Conservation (phyloP, 768 basidiomycete species). For the Glaciozyma martinii region DNA sequence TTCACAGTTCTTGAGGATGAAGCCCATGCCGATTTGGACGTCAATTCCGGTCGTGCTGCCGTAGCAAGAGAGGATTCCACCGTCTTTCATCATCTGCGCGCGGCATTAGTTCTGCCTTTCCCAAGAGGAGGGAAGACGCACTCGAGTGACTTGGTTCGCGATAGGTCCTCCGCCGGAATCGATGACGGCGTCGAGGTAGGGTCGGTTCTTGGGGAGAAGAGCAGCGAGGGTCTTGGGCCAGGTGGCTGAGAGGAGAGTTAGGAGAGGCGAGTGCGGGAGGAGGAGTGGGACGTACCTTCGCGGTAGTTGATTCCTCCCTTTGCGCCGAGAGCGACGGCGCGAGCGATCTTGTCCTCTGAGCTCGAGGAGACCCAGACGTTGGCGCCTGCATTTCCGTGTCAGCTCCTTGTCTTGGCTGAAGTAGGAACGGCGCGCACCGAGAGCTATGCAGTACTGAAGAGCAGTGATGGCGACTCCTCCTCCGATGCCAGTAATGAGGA, state of each 20-base stretch:
- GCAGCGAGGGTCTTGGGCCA: constrained; percentile 45
- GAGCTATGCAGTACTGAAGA: constrained; percentile 64
- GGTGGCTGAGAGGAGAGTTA: neutral
- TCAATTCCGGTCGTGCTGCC: constrained; percentile 47
- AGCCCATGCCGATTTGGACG: constrained; percentile 62
- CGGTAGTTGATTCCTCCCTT: constrained; percentile 69
- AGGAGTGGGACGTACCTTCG: constrained; percentile 44
- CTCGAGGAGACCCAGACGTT: constrained; percentile 68
- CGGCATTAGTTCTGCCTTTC: too few species aligned
- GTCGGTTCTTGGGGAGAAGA: constrained; percentile 41
- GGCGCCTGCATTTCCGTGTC: constrained; percentile 35
- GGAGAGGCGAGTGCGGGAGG: neutral
- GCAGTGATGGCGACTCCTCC: constrained; percentile 74
- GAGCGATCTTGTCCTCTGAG: constrained; percentile 57
- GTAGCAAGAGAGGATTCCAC: constrained; percentile 31
- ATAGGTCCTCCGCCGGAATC: constrained; percentile 65
- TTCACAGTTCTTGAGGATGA: constrained; percentile 64
- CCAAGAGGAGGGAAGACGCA: constrained; percentile 18
- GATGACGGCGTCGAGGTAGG: constrained; percentile 53
- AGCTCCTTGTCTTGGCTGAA: neutral
- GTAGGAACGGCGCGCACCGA: constrained; percentile 43
- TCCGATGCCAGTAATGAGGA: constrained; percentile 51
- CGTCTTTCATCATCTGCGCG: constrained; percentile 41
- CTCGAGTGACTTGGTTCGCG: constrained; percentile 46
- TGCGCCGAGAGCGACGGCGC: constrained; percentile 60